Evolutionary conservation across 139 green algal species (phyloP), one percentile per base, ranked within the genome.

Genomic region (Coelastrella sp.): DNA sequence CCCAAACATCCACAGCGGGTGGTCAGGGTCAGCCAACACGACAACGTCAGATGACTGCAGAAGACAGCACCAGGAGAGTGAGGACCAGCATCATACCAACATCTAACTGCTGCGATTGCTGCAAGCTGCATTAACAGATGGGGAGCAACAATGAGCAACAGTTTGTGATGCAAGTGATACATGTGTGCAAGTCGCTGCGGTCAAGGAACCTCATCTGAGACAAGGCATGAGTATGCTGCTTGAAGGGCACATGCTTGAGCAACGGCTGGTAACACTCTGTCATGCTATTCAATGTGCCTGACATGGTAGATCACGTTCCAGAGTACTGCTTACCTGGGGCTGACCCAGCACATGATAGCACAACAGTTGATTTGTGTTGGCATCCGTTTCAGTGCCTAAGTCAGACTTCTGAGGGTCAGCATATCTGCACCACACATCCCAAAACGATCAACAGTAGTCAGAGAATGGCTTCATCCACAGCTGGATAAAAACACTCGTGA

Each of bases 261-360:
- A 49, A 1, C 35, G 35, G 35, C 35, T 49, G 35, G 35, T 3
- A 49, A 49, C 1, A 3, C 35, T 3, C 35, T 49, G 35, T 49
- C 35, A 49, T 49, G 35, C 35, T 3, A 49, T 49, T 49, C 63
- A 70, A 70, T 70, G 11, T 70, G 63, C 11, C 63, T 15, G 14
- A 70, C 63, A 70, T 4, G 14, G 63, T 70, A 70, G 14, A 70
- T 70, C 63, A 70, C 4, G 11, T 70, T 70, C 12, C 63, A 20
- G 4, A 24, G 68, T 76, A 24, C 68, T 27, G 68, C 68, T 76
- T 24, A 76, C 68, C 68, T 76, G 68, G 10, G 91, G 85, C 3
- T 88, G 95, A 35, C 97, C 97, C 35, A 99, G 82, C 65, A 95
- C 90, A 92, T 99, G 97, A 92, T 99, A 99, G 89, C 87, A 96